Conservation (phyloP, 1,139 yeast genomes). For the Keqinozyma sinolaborantium region DNA sequence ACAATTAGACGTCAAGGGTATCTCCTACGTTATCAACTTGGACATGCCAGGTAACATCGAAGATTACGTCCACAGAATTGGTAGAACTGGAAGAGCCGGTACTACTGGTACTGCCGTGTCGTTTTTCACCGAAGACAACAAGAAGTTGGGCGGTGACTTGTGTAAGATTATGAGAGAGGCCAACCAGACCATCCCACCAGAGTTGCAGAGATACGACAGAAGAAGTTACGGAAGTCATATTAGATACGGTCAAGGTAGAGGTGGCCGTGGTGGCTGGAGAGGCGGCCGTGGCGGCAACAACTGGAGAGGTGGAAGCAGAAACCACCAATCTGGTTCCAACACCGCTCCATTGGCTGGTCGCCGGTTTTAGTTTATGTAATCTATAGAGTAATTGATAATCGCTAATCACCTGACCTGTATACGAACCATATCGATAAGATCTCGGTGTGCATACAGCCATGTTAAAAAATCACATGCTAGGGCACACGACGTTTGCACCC, state of each 20-base stretch:
- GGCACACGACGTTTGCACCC: too few relatives aligned
- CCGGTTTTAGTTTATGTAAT: conserved; percentile 18
- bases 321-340: conserved; percentile 25
- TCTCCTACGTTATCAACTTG: conserved; percentile 85
- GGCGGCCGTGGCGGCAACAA: conserved; percentile 32
- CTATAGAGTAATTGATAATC: background rate
- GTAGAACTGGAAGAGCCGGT: conserved; percentile 99
- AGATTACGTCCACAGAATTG: conserved; percentile 93
- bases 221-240: conserved; percentile 52
- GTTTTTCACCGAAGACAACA: conserved; percentile 84
- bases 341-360: conserved; percentile 29
- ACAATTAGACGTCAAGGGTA: conserved; percentile 90
- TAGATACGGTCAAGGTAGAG: conserved; percentile 52
- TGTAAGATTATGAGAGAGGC: conserved; percentile 94
- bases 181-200: conserved; percentile 78
- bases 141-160: conserved; percentile 87
- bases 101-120: conserved; percentile 93
- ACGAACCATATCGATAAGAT: too few relatives aligned
- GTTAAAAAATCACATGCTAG: too few relatives aligned
- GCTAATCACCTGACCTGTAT: too few relatives aligned
- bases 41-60: conserved; percentile 98
- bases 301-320: conserved; percentile 20
- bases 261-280: conserved; percentile 56
- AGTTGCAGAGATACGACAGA: conserved; percentile 54
- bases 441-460: too few relatives aligned